Conservation (phyloP, 164 flowering plant genomes). For the Aristolochia fimbriata region DNA sequence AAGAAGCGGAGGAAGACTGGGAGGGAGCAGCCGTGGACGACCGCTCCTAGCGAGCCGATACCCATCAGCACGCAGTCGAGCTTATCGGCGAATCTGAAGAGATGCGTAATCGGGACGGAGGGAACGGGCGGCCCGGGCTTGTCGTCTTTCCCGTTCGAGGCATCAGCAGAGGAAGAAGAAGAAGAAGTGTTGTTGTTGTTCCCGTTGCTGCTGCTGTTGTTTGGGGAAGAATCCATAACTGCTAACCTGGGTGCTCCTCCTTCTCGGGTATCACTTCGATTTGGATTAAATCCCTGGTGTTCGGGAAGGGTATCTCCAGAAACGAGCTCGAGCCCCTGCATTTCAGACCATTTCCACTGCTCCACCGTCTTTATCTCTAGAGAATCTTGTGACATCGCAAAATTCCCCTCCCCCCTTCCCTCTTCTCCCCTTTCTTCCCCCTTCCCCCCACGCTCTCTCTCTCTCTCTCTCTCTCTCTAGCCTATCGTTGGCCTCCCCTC, state of each 20-base stretch:
- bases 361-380: constrained; percentile 57
- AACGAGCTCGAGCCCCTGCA: constrained; percentile 60
- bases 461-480: constrained; percentile 2
- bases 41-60: constrained; percentile 77
- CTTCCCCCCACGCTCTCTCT: neutral
- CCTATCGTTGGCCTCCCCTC: neutral
- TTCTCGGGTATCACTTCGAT: constrained; percentile 6
- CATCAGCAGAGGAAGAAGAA: neutral
- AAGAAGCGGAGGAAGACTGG: constrained; percentile 93
- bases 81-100: constrained; percentile 87
- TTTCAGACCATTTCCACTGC: constrained; percentile 91
- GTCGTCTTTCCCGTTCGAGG: constrained; percentile 20
- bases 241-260: constrained; percentile 1
- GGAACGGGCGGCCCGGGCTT: constrained; percentile 37
- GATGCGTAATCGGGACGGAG: constrained; percentile 47
- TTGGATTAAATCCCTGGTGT: constrained; percentile 1
- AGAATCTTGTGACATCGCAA: constrained; percentile 68
- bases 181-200: neutral
- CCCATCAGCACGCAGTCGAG: constrained; percentile 74
- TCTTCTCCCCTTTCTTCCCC: neutral
- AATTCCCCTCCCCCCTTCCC: constrained; percentile 6
- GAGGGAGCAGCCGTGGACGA: constrained; percentile 88
- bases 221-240: constrained; percentile 1
- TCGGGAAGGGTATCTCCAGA: constrained; percentile 5
- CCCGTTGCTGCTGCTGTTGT: too few species aligned